These are phyloP conservation scores for Mycosphaerella sp. DNA, from an alignment of 2,329 filamentous ascomycete species.

Conservation along the genomic window DNA sequence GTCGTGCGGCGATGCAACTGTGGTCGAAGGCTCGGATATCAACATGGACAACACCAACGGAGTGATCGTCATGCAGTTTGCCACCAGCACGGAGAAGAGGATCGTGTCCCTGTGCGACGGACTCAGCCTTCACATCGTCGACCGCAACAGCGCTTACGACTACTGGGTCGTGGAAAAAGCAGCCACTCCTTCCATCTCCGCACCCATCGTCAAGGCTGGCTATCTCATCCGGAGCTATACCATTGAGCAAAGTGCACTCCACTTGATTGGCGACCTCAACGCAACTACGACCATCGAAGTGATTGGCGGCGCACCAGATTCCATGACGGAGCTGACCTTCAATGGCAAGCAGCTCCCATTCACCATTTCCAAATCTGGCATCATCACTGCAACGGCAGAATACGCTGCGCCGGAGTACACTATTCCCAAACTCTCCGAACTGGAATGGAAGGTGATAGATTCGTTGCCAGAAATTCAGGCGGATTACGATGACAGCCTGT, in stretches of 20 bases:
- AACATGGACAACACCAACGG: conserved; percentile 36
- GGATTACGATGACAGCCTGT: conserved; percentile 62
- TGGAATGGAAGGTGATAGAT: conserved; percentile 65
- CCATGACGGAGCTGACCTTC: conserved; percentile 53
- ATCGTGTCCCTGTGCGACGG: conserved; percentile 46
- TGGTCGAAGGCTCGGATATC: conserved; percentile 39
- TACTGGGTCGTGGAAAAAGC: conserved; percentile 58
- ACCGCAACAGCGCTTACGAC: conserved; percentile 60
- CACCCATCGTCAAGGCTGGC: conserved; percentile 56
- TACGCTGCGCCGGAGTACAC: conserved; percentile 47
- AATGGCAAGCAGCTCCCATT: conserved; percentile 46
- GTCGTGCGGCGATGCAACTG: conserved; percentile 31
- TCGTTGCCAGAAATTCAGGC: conserved; percentile 61
- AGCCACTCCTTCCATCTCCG: conserved; percentile 31
- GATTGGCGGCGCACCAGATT: conserved; percentile 53
- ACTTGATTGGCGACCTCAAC: conserved; percentile 66
- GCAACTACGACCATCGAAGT: conserved; percentile 61
- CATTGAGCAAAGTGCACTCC: conserved; percentile 50
- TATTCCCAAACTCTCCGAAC: conserved; percentile 52
- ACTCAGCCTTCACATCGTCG: conserved; percentile 53
- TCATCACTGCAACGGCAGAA: conserved; percentile 48
- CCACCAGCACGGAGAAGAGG: conserved; percentile 48
- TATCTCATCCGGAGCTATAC: conserved; percentile 58
- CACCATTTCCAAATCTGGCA: conserved; percentile 30
- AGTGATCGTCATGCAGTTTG: conserved; percentile 49